Conservation (phyloP, 768 basidiomycete genomes). For the Coprinellus aureogranulatus region DNA sequence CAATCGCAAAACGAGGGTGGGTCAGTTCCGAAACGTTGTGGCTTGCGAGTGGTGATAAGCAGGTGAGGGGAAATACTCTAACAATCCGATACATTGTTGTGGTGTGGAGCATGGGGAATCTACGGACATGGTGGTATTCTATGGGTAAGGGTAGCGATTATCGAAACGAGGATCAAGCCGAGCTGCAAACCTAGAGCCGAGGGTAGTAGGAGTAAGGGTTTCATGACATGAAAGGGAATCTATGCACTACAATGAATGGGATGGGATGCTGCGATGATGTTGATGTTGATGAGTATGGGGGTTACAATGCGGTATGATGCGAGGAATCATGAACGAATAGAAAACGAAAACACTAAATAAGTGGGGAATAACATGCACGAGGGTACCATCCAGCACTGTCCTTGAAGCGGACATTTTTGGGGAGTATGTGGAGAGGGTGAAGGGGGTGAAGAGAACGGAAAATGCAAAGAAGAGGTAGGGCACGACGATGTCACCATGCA, state of each 20-base stretch:
- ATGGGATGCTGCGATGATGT: background rate
- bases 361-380: background rate
- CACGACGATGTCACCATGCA: background rate
- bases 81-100: background rate
- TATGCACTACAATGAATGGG: background rate
- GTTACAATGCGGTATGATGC: constrained; percentile 2
- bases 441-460: background rate
- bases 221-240: background rate
- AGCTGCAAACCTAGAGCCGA: background rate
- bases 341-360: background rate
- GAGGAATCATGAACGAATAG: background rate
- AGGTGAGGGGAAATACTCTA: background rate
- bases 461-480: background rate
- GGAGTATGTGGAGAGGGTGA: background rate
- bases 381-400: background rate
- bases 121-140: constrained; percentile 2
- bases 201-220: background rate
- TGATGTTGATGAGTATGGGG: background rate
- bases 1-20: background rate
- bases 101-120: background rate
- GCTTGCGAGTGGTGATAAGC: background rate
- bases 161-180: background rate
- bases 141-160: background rate
- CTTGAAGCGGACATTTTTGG: background rate
- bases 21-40: background rate